Percentiles rank a stretch among this genome's conserved stretches.
Evolutionary conservation across 305 asterid genomes (phyloP).

Genomic region (Solanum aculeatissimum): DNA sequence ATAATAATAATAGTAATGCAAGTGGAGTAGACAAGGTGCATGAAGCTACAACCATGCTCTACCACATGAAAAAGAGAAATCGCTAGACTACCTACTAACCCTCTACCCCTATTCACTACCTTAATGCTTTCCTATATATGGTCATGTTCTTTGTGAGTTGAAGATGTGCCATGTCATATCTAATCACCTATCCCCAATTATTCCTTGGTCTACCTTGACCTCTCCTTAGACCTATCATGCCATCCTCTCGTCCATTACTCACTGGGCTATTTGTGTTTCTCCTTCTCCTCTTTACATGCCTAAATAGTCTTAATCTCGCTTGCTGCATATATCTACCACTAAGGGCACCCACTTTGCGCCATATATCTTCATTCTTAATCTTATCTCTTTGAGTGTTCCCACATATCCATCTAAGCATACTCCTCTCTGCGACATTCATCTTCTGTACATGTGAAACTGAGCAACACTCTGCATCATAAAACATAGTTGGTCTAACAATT

Average conservation of each 20-base stretch:
- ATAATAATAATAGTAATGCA: not conserved
- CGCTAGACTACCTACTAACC: not conserved
- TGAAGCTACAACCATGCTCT: not conserved
- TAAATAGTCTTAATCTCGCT: not conserved
- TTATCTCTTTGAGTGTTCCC: not conserved
- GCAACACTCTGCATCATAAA: not conserved
- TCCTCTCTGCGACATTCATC: not conserved
- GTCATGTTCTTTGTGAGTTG: not conserved
- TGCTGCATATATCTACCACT: not conserved
- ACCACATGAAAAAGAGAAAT: too few species aligned
- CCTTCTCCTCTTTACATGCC: not conserved
- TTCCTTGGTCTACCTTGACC: not conserved
- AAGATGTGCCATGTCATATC: not conserved
- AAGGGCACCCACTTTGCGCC: not conserved
- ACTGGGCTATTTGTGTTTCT: not conserved
- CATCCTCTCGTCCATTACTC: not conserved
- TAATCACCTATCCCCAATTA: not conserved
- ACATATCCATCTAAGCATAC: not conserved
- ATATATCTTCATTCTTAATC: not conserved
- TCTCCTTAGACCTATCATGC: not conserved
- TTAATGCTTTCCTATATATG: not conserved
- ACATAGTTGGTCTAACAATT: not conserved
- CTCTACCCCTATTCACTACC: not conserved
- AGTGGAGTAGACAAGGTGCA: not conserved
- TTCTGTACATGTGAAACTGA: not conserved